phyloP scores from a whole-genome alignment of 139 green algal species.

The Chlorella vulgaris region DNA sequence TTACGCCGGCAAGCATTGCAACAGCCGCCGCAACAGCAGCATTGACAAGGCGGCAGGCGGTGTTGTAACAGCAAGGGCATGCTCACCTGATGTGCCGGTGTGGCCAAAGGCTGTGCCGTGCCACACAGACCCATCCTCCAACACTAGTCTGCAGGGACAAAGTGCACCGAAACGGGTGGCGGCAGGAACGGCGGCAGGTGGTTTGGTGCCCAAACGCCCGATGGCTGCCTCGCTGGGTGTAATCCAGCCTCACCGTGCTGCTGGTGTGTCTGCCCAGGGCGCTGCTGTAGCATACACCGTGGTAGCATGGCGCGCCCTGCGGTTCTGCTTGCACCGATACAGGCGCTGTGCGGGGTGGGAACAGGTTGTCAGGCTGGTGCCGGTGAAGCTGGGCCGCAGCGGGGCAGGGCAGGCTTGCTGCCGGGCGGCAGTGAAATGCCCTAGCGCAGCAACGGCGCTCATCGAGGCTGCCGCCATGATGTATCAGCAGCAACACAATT shows the following conservation, averaged over 20 bases:
- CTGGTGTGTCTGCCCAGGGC: constrained; percentile 9
- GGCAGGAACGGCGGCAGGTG: neutral
- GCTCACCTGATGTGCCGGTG: constrained; percentile 71
- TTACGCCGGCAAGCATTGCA: too few species aligned
- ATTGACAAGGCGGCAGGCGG: neutral
- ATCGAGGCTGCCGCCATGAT: neutral
- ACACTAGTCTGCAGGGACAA: constrained; percentile 71
- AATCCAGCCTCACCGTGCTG: constrained; percentile 1
- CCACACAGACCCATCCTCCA: constrained; percentile 96
- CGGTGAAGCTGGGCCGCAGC: constrained; percentile 4
- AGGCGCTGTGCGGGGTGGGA: constrained; percentile 3
- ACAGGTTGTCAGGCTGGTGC: constrained; percentile 9
- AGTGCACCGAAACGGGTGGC: neutral
- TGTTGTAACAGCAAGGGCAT: neutral
- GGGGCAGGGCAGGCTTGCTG: neutral
- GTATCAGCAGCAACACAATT: neutral
- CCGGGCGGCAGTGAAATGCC: neutral
- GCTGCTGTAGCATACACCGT: neutral
- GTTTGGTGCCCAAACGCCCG: neutral
- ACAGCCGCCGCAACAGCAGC: neutral
- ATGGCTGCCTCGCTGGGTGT: neutral
- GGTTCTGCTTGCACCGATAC: neutral
- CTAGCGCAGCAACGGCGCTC: neutral
- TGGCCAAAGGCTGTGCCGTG: constrained; percentile 85
- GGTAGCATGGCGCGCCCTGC: constrained; percentile 1